Conservation (phyloP, 1,139 yeast genomes). For the Suhomyces yuchorum region DNA sequence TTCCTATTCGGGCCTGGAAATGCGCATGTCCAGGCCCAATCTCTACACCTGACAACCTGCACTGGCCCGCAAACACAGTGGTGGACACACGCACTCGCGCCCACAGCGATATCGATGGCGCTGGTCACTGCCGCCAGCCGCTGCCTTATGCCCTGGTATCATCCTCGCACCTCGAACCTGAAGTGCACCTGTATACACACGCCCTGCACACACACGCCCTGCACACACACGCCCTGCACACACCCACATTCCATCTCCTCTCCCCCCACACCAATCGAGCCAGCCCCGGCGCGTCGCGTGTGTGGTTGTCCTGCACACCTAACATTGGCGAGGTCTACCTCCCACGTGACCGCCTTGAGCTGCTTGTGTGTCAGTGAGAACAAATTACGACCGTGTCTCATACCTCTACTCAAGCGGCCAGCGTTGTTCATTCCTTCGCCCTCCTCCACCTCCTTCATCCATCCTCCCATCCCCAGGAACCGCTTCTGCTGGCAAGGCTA, state of each 20-base stretch:
- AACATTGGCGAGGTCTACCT: neutral
- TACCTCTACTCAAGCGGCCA: neutral
- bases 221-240: neutral
- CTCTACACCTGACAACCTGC: neutral
- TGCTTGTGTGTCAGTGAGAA: neutral
- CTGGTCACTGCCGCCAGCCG: too few relatives aligned
- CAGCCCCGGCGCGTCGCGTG: conserved; percentile 4
- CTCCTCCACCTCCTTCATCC: neutral
- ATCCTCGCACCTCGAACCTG: too few relatives aligned
- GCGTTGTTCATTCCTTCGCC: neutral
- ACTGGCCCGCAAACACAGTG: neutral
- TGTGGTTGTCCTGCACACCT: neutral
- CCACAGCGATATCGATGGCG: too few relatives aligned
- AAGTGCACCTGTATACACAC: too few relatives aligned
- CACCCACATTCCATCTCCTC: neutral
- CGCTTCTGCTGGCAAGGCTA: conserved; percentile 1
- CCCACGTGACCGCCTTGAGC: conserved; percentile 3
- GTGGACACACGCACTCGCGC: neutral
- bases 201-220: too few relatives aligned
- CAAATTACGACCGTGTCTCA: conserved; percentile 2
- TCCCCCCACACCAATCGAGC: neutral
- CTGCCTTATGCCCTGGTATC: too few relatives aligned
- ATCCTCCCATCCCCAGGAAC: neutral
- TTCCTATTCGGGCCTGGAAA: neutral
- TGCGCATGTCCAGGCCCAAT: neutral